phyloP scores from a whole-genome alignment of 805 yeast genomes.

The Candida ficus region DNA sequence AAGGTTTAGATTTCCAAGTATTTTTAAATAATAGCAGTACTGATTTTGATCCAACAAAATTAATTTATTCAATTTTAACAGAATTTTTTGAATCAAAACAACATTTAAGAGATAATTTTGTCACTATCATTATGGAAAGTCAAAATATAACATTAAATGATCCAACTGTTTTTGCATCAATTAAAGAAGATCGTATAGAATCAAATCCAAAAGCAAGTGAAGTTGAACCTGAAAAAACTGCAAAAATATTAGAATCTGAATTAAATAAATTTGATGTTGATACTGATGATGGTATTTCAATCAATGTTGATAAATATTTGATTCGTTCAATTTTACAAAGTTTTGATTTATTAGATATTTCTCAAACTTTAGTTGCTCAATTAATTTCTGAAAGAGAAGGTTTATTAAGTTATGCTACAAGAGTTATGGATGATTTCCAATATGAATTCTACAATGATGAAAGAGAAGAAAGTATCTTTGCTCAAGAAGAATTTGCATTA shows the following conservation, averaged over 20 bases:
- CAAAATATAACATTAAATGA: slow-evolving; percentile 68
- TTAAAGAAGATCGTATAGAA: slow-evolving; percentile 43
- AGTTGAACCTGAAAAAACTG: slow-evolving; percentile 41
- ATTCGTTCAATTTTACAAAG: slow-evolving; percentile 29
- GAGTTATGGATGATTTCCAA: slow-evolving; percentile 70
- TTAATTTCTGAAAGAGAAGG: slow-evolving; percentile 68
- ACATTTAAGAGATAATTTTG: slow-evolving; percentile 54
- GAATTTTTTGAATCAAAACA: slow-evolving; percentile 77
- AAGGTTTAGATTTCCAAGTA: slow-evolving; percentile 55
- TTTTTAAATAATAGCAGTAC: slow-evolving; percentile 30
- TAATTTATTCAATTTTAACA: slow-evolving; percentile 37
- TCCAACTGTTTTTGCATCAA: slow-evolving; percentile 66
- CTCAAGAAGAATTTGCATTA: slow-evolving; percentile 23
- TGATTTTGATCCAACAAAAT: slow-evolving; percentile 22
- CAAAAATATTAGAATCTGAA: slow-evolving; percentile 41
- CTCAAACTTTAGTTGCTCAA: slow-evolving; percentile 42
- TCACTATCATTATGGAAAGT: slow-evolving; percentile 57
- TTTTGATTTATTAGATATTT: slow-evolving; percentile 30
- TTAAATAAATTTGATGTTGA: slow-evolving; percentile 44
- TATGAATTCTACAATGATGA: slow-evolving; percentile 50
- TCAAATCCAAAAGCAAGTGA: slow-evolving; percentile 32
- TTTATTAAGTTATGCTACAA: slow-evolving; percentile 64
- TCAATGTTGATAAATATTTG: slow-evolving; percentile 27
- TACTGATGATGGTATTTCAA: slow-evolving; percentile 30
- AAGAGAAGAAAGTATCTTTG: slow-evolving; percentile 29